These are phyloP conservation scores for Pseudogymnoascus sp. DNA, from an alignment of 2,329 filamentous ascomycete genomes.

Conservation along the genomic window DNA sequence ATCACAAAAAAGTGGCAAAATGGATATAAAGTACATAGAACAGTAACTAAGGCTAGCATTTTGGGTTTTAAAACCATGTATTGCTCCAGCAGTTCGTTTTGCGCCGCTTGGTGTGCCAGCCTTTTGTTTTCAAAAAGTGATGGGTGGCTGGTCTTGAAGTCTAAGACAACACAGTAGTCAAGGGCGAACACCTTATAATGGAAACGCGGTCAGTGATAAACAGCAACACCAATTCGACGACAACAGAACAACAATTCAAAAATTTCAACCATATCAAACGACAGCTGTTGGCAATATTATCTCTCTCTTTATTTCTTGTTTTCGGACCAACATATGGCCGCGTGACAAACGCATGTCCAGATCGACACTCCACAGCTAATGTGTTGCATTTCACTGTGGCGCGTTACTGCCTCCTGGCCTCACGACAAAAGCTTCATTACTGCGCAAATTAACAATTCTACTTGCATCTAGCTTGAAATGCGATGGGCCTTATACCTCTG, in stretches of 20 bases:
- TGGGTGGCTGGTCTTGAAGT: conserved; percentile 7
- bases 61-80: neutral
- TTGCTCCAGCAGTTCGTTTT: neutral
- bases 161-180: neutral
- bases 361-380: neutral
- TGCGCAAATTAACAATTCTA: neutral
- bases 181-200: neutral
- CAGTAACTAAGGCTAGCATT: neutral
- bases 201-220: neutral
- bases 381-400: neutral
- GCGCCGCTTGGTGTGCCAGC: conserved; percentile 11
- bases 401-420: neutral
- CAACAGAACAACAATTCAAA: neutral
- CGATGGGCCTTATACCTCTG: neutral
- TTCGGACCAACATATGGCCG: neutral
- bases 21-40: neutral
- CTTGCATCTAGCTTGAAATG: neutral
- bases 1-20: neutral
- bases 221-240: neutral
- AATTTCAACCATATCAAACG: neutral
- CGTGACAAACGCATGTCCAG: neutral
- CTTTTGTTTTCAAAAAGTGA: conserved; percentile 14
- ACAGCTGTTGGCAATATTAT: neutral
- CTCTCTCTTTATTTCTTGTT: neutral
- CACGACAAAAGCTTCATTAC: neutral